Base-by-base conservation (phyloP, 2,329 filamentous ascomycete species). In the Orbilia oligospora region DNA sequence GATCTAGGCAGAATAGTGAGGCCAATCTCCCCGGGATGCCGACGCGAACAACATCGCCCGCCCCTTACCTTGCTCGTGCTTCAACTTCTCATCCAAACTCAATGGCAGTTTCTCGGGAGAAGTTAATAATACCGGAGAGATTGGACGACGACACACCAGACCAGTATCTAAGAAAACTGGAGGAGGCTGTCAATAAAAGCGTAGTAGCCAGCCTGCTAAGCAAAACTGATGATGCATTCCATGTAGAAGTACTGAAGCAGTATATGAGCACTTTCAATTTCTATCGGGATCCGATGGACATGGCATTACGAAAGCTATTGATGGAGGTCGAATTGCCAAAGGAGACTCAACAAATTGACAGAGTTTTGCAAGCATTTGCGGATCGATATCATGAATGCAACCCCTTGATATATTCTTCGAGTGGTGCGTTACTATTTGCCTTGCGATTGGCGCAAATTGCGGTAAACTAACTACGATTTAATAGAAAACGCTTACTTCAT, bases 371-470 rank as follows among this genome's bases (percentile, higher is more conserved):
- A 83, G 92, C 94, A 1, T 98, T 99, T 85, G 93, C 96, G 0
- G 96, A 99, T 83, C 90, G 96, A 75, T 99, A 99, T 84, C 93
- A 98, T 83, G 96, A 99, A 84, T 99, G 96, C 85, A 99, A 99
- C 82, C 96, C 96, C 1, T 95, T 96, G 46, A 97, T 99, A 77
- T 99, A 97, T 85, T 89, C 92, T 24, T 91, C 91, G 38, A 90
- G 94, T 64, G 88, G 88, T 88, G 85, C 71, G 84, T 80, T 64
- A 30, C 16, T 18, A 12, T 56, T 64, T 61, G 24, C 22, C 46
- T 27, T 30, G 71, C 30, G 20, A 5, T 27, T 61, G 9, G 73
- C 46, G 80, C 10, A 24, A 5, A 24, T 38, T 16, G 18, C 5
- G 14, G 20, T 44, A 14, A 8, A 33, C 75, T 80, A 55, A 81